Base-by-base conservation (phyloP, 2,329 filamentous ascomycete genomes). In the Trichophyton rubrum region DNA sequence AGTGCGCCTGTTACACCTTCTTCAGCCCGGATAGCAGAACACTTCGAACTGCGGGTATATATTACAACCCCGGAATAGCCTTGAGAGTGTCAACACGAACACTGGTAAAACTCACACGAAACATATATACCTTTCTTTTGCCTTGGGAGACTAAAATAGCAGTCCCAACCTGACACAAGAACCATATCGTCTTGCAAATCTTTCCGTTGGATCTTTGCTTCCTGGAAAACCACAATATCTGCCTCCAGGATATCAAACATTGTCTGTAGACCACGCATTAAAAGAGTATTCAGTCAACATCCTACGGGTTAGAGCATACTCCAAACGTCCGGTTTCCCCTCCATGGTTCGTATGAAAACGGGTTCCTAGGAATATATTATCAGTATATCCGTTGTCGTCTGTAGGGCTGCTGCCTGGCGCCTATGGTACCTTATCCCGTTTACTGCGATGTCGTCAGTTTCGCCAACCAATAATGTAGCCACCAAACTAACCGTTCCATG, bases 121-220 rank as follows among this genome's bases (percentile, higher is more conserved):
- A 41, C 40, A 2, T 38, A 40, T 33, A 24, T 75, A 87, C 90
- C 92, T 79, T 96, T 97, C 73, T 97, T 97, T 70, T 95, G 82
- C 70, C 86, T 90, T 0, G 93, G 93, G 24, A 99, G 78, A 71
- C 90, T 96, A 75, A 96, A 96, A 74, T 87, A 96, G 65, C 91
- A 91, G 71, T 99, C 93, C 92, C 92, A 99, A 11, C 93, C 93
- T 0, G 89, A 85, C 0, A 97, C 85, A 38, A 97, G 78, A 8
- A 97, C 91, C 90, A 97, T 97, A 67, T 97, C 93, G 79, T 97
- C 93, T 45, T 80, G 82, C 1, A 99, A 78, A 67, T 96, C 91
- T 71, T 96, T 96, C 61, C 87, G 82, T 70, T 97, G 93, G 45
- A 97, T 96, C 75, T 97, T 99, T 49, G 90, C 86, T 74, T 97